Conservation (phyloP, 306 rosid genomes). For the Corylus avellana region DNA sequence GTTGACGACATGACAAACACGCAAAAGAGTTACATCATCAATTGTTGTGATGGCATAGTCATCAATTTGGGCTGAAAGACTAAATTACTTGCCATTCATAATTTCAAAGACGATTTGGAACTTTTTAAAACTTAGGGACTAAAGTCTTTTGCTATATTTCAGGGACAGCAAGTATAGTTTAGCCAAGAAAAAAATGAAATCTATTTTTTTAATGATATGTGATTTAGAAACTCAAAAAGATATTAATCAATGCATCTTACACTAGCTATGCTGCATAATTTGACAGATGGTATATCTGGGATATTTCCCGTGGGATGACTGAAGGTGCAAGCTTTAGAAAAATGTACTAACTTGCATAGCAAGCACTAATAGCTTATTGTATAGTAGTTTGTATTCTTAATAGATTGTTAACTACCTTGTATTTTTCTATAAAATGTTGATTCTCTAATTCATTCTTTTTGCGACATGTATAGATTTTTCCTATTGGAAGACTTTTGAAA, state of each 20-base stretch:
- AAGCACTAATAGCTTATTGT: neutral
- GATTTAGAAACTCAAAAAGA: neutral
- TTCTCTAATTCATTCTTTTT: neutral
- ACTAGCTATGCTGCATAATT: constrained; percentile 6
- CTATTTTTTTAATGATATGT: constrained; percentile 5
- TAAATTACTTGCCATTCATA: neutral
- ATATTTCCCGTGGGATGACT: neutral
- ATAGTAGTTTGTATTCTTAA: neutral
- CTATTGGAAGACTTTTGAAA: too few relatives aligned
- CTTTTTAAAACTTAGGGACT: neutral
- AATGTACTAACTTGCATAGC: neutral
- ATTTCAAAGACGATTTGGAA: neutral
- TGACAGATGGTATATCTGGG: neutral
- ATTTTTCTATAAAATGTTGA: neutral
- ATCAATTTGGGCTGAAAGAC: neutral
- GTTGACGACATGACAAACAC: neutral
- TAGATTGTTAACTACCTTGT: neutral
- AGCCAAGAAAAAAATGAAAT: neutral
- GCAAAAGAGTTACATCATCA: neutral
- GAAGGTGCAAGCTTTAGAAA: neutral
- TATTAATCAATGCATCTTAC: constrained; percentile 1
- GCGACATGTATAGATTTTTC: too few relatives aligned
- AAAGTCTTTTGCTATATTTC: too few relatives aligned
- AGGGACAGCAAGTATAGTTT: neutral
- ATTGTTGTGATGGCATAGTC: neutral